These are phyloP conservation scores for Immersiporthe knoxdaviesiana DNA, from an alignment of 2,329 filamentous ascomycete genomes.

Conservation along the genomic window DNA sequence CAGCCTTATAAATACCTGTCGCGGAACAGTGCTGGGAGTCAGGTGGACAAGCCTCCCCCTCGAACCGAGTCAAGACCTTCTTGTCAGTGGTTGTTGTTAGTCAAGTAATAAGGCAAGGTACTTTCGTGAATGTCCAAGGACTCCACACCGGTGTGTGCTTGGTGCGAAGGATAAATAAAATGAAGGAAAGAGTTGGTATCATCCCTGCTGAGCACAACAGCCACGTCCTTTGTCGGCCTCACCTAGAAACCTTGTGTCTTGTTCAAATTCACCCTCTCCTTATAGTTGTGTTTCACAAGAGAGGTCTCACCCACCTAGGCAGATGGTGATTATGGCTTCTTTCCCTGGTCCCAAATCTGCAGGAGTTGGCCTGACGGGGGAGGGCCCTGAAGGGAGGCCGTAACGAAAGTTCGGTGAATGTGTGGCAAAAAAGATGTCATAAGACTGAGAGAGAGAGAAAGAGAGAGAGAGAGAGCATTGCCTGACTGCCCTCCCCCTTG, in stretches of 20 bases:
- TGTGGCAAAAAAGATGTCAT: not conserved
- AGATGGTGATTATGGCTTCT: not conserved
- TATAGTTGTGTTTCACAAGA: not conserved
- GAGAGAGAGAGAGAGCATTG: no score
- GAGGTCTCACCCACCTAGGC: not conserved
- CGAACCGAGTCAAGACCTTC: not conserved
- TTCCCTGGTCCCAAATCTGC: not conserved
- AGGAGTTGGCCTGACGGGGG: not conserved
- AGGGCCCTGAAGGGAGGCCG: not conserved
- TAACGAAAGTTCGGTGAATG: not conserved
- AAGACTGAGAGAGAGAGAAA: not conserved
- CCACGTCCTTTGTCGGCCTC: not conserved
- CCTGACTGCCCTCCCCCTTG: no score
- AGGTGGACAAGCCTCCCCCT: not conserved
- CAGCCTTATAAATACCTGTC: not conserved
- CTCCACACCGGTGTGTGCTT: slow-evolving; percentile 1
- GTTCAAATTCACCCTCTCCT: not conserved
- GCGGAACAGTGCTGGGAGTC: not conserved
- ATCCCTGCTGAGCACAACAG: not conserved
- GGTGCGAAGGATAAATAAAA: not conserved
- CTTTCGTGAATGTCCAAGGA: not conserved
- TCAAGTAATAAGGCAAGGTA: not conserved
- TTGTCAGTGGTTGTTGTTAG: not conserved
- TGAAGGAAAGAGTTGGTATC: not conserved
- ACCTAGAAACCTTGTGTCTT: no score